These are phyloP conservation scores for Aureobasidium sp. DNA, from an alignment of 2,329 filamentous ascomycete genomes.

Conservation along the genomic window DNA sequence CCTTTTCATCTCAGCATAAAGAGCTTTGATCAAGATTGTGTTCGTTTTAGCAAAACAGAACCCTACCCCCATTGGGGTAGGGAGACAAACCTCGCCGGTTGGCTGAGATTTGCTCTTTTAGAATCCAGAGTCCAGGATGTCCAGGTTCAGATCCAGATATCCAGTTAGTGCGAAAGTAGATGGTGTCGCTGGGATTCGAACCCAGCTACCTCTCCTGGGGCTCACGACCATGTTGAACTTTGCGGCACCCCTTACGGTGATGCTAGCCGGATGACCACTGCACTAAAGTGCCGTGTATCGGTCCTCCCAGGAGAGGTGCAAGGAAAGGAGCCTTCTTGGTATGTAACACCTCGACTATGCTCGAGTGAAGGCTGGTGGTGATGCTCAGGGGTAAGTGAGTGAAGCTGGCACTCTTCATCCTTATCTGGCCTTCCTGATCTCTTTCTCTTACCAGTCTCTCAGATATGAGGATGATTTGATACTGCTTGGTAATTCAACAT, in stretches of 20 bases:
- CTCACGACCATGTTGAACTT: not conserved
- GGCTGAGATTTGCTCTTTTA: constrained; percentile 1
- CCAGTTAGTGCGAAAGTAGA: not conserved
- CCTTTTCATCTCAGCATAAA: not conserved
- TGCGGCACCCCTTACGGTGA: not conserved
- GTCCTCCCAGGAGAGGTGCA: not conserved
- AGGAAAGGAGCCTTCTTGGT: not conserved
- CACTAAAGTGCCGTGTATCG: not conserved
- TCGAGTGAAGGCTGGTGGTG: not conserved
- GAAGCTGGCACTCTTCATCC: not conserved
- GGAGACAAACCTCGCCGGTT: not conserved
- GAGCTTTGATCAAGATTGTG: not conserved
- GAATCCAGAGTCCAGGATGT: not conserved
- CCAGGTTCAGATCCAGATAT: not conserved
- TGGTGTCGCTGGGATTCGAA: not conserved
- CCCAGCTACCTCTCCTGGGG: not conserved
- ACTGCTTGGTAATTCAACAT: not conserved
- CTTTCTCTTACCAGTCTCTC: not conserved
- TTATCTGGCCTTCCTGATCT: not conserved
- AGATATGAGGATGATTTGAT: not conserved
- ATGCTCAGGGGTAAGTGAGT: not conserved
- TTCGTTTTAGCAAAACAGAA: not conserved
- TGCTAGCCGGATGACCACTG: not conserved
- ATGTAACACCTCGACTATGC: not conserved
- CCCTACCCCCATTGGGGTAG: not conserved